Percentiles rank a stretch among this genome's conserved stretches.
Conservation (phyloP, 2,329 filamentous ascomycete species). For the Colletotrichum kahawae region DNA sequence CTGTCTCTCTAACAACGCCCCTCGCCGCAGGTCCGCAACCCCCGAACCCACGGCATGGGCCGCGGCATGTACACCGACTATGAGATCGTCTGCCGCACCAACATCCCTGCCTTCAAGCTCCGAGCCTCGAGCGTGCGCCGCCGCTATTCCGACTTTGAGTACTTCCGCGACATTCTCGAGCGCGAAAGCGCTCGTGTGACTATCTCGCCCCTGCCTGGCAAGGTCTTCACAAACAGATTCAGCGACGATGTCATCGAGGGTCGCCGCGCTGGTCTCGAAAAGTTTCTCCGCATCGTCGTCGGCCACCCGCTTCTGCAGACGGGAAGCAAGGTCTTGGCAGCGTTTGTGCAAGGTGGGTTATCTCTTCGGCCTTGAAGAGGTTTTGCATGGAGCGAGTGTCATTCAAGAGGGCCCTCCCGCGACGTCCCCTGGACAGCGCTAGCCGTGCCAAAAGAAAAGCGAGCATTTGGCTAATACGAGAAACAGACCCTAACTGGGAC, state of each 20-base stretch:
- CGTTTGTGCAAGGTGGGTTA: conserved; percentile 87
- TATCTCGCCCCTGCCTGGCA: conserved; percentile 93
- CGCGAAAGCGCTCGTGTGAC: conserved; percentile 92
- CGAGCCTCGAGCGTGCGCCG: conserved; percentile 86
- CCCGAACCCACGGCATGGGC: conserved; percentile 91
- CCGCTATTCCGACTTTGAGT: conserved; percentile 97
- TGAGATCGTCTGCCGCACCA: conserved; percentile 96
- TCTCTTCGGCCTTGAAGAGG: not conserved
- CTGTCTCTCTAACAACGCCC: not conserved
- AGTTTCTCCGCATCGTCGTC: conserved; percentile 97
- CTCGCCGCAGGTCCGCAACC: conserved; percentile 78
- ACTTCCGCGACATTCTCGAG: conserved; percentile 98
- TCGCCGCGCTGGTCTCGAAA: conserved; percentile 85
- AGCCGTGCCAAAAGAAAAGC: not conserved
- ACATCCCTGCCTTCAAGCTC: conserved; percentile 98
- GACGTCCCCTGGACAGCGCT: not conserved
- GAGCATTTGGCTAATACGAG: not conserved
- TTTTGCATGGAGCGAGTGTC: not conserved
- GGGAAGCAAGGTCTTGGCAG: conserved; percentile 93
- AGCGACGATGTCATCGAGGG: conserved; percentile 98
- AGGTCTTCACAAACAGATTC: conserved; percentile 98
- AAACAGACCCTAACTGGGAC: conserved; percentile 84
- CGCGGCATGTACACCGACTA: conserved; percentile 99
- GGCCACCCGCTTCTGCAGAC: conserved; percentile 97
- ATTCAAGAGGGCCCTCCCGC: not conserved